Evolutionary conservation across 164 flowering plant genomes (phyloP), one percentile per base, ranked within the genome.

Genomic region (Piper longum): DNA sequence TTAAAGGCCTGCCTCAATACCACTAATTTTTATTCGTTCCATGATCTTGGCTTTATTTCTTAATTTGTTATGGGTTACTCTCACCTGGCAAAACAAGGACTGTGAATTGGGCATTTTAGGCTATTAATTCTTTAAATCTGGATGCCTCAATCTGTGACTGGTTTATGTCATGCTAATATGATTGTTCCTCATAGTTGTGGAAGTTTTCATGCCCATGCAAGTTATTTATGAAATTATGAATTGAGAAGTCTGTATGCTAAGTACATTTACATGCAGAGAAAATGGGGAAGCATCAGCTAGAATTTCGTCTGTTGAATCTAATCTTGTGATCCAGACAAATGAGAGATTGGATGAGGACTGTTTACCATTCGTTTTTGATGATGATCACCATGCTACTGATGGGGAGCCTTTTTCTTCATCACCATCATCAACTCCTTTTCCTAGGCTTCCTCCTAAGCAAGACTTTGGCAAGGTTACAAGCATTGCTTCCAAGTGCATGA

Each of bases 331-430:
- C 66, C 81, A 76, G 39, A 67, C 66, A 40, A 85, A 78, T 41
- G 95, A 81, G 69, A 77, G 62, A 73, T 79, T 83, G 72, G 89
- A 81, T 69, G 99, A 91, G 67, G 91, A 90, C 74, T 78, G 76
- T 70, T 69, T 91, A 66, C 93, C 96, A 57, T 87, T 87, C 72
- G 62, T 71, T 64, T 67, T 87, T 26, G 96, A 88, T 75, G 91
- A 88, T 68, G 92, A 87, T 75, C 72, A 80, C 59, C 80, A 81
- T 71, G 85, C 84, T 66, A 79, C 85, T 66, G 88, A 77, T 57
- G 79, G 81, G 43, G 79, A 81, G 60, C 88, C 88, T 62, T 82
- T 88, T 12, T 69, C 59, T 71, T 61, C 70, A 70, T 79, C 71
- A 69, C 59, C 81, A 52, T 73, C 84, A 4, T 60, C 74, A 69